Percentiles rank a stretch among this genome's conserved stretches.
Conservation (phyloP, 257 asterid species). For the Linaria vulgaris region DNA sequence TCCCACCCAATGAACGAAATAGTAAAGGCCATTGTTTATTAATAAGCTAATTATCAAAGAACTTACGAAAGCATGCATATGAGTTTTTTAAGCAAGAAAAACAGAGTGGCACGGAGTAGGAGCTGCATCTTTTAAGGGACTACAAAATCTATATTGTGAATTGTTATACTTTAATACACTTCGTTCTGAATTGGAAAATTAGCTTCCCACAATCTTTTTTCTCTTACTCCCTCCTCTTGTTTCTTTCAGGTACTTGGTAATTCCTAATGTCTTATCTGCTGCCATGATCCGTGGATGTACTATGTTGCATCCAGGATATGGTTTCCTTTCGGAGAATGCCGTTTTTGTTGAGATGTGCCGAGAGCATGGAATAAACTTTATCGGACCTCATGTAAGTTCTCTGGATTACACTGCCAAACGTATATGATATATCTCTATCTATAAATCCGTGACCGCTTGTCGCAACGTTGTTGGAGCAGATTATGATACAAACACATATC, state of each 20-base stretch:
- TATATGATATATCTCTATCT: constrained; percentile 5
- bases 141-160: no score
- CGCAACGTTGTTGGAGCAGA: neutral
- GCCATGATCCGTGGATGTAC: constrained; percentile 88
- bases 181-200: no score
- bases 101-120: no score
- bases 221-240: constrained; percentile 7
- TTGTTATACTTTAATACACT: no score
- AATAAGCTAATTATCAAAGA: no score
- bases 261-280: constrained; percentile 89
- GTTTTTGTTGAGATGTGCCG: constrained; percentile 92
- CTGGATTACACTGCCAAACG: neutral
- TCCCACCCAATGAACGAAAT: no score
- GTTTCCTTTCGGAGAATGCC: constrained; percentile 97
- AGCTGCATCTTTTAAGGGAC: no score
- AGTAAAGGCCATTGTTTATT: no score
- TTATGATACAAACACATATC: constrained; percentile 7
- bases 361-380: constrained; percentile 85
- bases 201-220: neutral
- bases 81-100: no score
- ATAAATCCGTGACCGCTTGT: constrained; percentile 12
- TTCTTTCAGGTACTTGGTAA: constrained; percentile 71
- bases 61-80: no score
- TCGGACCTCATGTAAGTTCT: constrained; percentile 90
- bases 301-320: constrained; percentile 99